phyloP scores from a whole-genome alignment of 768 basidiomycete genomes.

The Auricularia auricula-judae region DNA sequence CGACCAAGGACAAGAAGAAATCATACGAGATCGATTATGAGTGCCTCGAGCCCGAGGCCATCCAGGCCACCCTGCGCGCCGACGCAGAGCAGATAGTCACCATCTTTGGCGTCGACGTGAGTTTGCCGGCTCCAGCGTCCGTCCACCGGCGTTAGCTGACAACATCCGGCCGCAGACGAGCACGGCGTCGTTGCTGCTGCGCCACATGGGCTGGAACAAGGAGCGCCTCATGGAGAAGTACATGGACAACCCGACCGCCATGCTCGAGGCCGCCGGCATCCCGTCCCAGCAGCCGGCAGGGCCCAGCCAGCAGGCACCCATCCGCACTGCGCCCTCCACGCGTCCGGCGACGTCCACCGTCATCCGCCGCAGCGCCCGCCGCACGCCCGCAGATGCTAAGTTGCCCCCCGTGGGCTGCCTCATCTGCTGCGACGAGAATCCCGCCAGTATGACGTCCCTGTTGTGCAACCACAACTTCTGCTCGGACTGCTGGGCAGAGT shows the following conservation, averaged over 20 bases:
- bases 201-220: constrained; percentile 88
- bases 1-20: constrained; percentile 46
- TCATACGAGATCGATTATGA: constrained; percentile 82
- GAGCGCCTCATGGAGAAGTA: constrained; percentile 93
- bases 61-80: constrained; percentile 65
- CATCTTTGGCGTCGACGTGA: constrained; percentile 81
- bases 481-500: constrained; percentile 73
- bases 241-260: constrained; percentile 77
- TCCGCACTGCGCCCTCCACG: constrained; percentile 22
- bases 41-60: constrained; percentile 55
- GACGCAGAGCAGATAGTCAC: constrained; percentile 82
- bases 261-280: constrained; percentile 69
- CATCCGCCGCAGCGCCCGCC: constrained; percentile 13
- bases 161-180: constrained; percentile 32
- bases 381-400: constrained; percentile 15
- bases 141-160: constrained; percentile 1
- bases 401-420: constrained; percentile 68
- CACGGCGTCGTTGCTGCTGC: constrained; percentile 66
- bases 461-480: constrained; percentile 82
- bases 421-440: constrained; percentile 81
- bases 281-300: constrained; percentile 5
- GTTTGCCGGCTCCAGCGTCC: constrained; percentile 19
- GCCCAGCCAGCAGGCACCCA: constrained; percentile 20
- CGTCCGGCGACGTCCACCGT: constrained; percentile 25
- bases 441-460: constrained; percentile 48